Conservation (phyloP, 306 rosid species). For the Arachis stenosperma region DNA sequence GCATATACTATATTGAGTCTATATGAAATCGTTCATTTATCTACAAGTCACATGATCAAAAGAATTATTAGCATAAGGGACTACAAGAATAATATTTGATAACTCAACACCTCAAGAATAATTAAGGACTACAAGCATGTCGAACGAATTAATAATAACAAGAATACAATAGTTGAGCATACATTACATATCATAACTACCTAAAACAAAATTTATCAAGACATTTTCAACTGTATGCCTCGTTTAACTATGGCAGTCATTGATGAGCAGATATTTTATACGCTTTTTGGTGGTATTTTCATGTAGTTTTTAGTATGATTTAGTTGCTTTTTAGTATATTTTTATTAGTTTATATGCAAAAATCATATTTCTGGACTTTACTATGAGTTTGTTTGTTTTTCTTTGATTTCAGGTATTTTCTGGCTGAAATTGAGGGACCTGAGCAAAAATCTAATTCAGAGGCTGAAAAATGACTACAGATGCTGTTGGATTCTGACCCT, state of each 20-base stretch:
- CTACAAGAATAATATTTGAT: conserved; percentile 12
- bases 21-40: conserved; percentile 67
- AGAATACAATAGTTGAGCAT: conserved; percentile 13
- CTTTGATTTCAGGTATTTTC: too few relatives aligned
- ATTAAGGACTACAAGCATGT: conserved; percentile 9
- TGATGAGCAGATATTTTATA: too few relatives aligned
- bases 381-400: too few relatives aligned
- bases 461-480: too few relatives aligned
- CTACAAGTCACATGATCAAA: conserved; percentile 53
- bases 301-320: too few relatives aligned
- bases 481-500: too few relatives aligned
- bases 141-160: conserved; percentile 32
- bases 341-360: too few relatives aligned
- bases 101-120: conserved; percentile 12
- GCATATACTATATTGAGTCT: conserved; percentile 61
- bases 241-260: background rate
- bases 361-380: too few relatives aligned
- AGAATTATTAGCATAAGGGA: conserved; percentile 25
- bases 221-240: background rate
- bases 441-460: too few relatives aligned
- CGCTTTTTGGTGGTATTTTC: too few relatives aligned
- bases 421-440: too few relatives aligned
- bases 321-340: too few relatives aligned
- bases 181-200: conserved; percentile 12
- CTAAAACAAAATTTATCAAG: background rate